Percentiles rank a stretch among this genome's conserved stretches.
Conservation (phyloP, 2,329 filamentous ascomycete genomes). For the Colletotrichum spinosum region DNA sequence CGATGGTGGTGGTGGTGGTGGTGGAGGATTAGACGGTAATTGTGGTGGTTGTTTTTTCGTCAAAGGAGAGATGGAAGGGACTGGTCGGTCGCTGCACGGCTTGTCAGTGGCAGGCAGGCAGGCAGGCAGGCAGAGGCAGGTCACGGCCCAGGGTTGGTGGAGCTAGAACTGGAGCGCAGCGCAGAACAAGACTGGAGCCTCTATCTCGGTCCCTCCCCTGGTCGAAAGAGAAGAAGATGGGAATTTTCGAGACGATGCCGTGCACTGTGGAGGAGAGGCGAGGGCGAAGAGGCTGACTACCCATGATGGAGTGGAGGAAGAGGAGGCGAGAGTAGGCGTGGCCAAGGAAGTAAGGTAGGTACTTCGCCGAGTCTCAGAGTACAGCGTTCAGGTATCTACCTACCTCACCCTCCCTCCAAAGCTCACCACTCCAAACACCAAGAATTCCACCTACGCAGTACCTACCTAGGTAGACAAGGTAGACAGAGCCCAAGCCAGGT, state of each 20-base stretch:
- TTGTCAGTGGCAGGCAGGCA: slow-evolving; percentile 26
- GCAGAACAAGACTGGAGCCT: slow-evolving; percentile 27
- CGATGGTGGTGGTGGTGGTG: neutral
- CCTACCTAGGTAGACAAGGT: neutral
- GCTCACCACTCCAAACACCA: too few relatives aligned
- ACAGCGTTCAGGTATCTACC: too few relatives aligned
- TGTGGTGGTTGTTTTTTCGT: slow-evolving; percentile 33
- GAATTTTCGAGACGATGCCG: slow-evolving; percentile 4
- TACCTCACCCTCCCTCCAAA: too few relatives aligned
- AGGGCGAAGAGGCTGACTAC: too few relatives aligned
- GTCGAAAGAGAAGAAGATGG: slow-evolving; percentile 10
- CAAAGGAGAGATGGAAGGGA: slow-evolving; percentile 15
- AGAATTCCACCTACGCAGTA: neutral
- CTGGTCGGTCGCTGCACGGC: slow-evolving; percentile 21
- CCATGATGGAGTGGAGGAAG: neutral
- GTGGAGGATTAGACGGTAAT: too few relatives aligned
- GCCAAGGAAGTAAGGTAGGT: too few relatives aligned
- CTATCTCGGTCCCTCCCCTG: slow-evolving; percentile 22
- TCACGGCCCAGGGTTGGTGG: slow-evolving; percentile 31
- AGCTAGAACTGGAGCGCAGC: slow-evolving; percentile 19
- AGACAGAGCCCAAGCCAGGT: neutral
- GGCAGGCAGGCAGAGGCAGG: neutral
- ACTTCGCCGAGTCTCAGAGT: too few relatives aligned
- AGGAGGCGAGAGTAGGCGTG: too few relatives aligned
- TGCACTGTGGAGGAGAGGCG: slow-evolving; percentile 6